Base-by-base conservation (phyloP, 306 rosid genomes). In the Vicia faba region DNA sequence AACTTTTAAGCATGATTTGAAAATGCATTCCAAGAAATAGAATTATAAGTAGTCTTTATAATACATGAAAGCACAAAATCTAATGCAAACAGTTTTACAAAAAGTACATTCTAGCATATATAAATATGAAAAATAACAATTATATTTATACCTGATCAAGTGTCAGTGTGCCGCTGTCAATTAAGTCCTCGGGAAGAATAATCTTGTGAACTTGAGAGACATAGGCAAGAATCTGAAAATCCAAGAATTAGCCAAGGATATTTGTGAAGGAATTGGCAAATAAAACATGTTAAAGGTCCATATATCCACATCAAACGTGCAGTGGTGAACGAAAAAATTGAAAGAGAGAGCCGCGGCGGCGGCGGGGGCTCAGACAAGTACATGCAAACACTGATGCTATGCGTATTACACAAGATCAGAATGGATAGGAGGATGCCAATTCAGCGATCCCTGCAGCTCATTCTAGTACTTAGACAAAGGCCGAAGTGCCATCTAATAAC, bases 161-260 rank as follows among this genome's bases (percentile, higher is more conserved):
- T 12, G 88, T 73, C 80, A 95, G 28, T 57, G 67, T 69, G 35
- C 85, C 62, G 70, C 85, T 74, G 79, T 95, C 88, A 71, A 90
- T 53, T 20, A 77, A 39, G 16, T 76, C 99, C 72, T 84, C 86
- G 0, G 99, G 99, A 64, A 95, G 86, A 66, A 85, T 78, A 69
- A 95, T 75, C 69, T 82, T 82, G 69, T 95, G 89, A 75, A 95
- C 99, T 95, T 95, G 96, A 61, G 99, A 90, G 49, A 95, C 99
- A 85, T 86, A 95, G 48, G 99, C 96, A 74, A 90, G 75, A 75
- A 95, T 75, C 99, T 95, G 85, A 77, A 55, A 66, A 73, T 62
- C 62, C 61, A 63, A 59, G 61, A 66, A 44, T 70, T 38, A 74
- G 64, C 66, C 64, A 60, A 61, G 61, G 12, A 55, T 61, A 44